These are phyloP conservation scores for Hymenoscyphus fructigenus DNA, from an alignment of 2,329 filamentous ascomycete species.

Conservation along the genomic window DNA sequence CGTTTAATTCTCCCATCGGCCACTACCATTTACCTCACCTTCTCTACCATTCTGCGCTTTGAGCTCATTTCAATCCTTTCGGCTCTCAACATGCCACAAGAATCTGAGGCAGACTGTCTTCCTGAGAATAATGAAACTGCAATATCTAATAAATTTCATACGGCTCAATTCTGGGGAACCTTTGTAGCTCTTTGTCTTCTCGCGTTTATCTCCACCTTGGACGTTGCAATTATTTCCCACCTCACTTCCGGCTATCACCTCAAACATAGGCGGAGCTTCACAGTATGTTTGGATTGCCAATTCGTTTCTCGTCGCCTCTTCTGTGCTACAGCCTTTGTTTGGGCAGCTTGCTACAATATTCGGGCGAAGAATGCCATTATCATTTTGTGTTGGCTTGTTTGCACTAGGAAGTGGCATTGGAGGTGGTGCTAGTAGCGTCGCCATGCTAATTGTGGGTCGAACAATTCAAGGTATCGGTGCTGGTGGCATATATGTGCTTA, in stretches of 20 bases:
- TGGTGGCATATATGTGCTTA: constrained; percentile 46
- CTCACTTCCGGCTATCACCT: not conserved
- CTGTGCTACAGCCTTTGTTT: constrained; percentile 49
- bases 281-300: constrained; percentile 10
- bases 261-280: not conserved
- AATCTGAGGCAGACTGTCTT: too few species aligned
- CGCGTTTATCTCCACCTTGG: not conserved
- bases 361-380: constrained; percentile 45
- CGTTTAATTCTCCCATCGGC: too few species aligned
- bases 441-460: constrained; percentile 36
- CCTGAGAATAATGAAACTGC: too few species aligned
- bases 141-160: too few species aligned
- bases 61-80: too few species aligned
- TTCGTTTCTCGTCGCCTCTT: not conserved
- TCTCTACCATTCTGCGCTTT: too few species aligned
- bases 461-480: constrained; percentile 48
- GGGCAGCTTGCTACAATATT: constrained; percentile 52
- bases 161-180: constrained; percentile 3
- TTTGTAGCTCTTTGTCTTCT: not conserved
- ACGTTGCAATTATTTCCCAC: constrained; percentile 3
- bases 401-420: constrained; percentile 22
- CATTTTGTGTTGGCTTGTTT: constrained; percentile 33
- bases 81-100: too few species aligned
- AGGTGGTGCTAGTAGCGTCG: constrained; percentile 27
- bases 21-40: too few species aligned